Evolutionary conservation across 805 yeast genomes (phyloP).

Genomic region (Yarrowia sp.): DNA sequence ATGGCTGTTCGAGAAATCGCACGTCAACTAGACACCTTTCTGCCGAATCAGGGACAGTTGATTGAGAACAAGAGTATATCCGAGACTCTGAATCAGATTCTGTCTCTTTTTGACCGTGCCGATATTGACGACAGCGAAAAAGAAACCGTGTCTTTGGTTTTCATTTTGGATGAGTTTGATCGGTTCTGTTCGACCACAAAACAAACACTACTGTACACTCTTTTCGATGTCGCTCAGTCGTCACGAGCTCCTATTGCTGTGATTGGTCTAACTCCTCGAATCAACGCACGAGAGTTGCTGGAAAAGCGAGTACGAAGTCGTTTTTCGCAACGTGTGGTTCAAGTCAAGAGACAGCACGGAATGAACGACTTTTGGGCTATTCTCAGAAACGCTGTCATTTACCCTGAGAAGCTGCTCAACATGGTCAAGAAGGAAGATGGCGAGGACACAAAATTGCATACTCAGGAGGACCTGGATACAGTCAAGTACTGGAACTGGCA

Average conservation of each 20-base stretch:
- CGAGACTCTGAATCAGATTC: conserved; percentile 33
- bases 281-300: conserved; percentile 72
- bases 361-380: conserved; percentile 51
- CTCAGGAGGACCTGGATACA: conserved; percentile 24
- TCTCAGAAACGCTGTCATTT: conserved; percentile 43
- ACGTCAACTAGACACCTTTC: conserved; percentile 58
- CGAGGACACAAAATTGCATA: background rate
- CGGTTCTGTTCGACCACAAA: conserved; percentile 64
- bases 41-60: conserved; percentile 26
- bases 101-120: conserved; percentile 33
- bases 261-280: conserved; percentile 70
- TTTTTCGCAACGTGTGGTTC: conserved; percentile 74
- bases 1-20: conserved; percentile 84
- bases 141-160: conserved; percentile 55
- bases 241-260: conserved; percentile 71
- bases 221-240: conserved; percentile 81
- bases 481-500: conserved; percentile 30
- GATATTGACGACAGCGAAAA: conserved; percentile 28
- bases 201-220: conserved; percentile 81
- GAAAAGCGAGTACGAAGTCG: conserved; percentile 91
- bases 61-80: conserved; percentile 36
- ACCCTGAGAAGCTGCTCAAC: conserved; percentile 28
- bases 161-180: conserved; percentile 84
- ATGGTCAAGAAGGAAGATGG: conserved; percentile 8
- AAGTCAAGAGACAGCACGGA: conserved; percentile 50